Percentiles rank a stretch among this genome's conserved stretches.
phyloP scores from a whole-genome alignment of 2,329 filamentous ascomycete species.

The Blastomyces gilchristii region DNA sequence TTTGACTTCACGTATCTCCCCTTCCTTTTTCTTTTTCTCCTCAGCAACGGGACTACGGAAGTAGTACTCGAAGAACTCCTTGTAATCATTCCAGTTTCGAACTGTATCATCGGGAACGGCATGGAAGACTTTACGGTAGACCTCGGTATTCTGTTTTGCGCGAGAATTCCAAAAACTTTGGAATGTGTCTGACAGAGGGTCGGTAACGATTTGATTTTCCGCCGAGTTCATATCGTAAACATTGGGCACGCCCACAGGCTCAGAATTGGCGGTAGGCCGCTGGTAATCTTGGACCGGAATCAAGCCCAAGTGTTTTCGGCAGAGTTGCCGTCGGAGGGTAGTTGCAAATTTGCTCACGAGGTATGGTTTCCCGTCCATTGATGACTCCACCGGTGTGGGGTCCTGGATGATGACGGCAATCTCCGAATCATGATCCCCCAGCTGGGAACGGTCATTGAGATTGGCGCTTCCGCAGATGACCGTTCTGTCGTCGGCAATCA shows the following conservation, averaged over 20 bases:
- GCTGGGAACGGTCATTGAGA: conserved; percentile 63
- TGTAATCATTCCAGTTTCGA: conserved; percentile 51
- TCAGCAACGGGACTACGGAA: conserved; percentile 38
- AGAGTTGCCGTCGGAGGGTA: conserved; percentile 72
- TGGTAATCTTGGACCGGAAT: conserved; percentile 63
- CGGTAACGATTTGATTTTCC: conserved; percentile 43
- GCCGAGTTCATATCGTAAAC: conserved; percentile 43
- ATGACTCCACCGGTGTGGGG: conserved; percentile 55
- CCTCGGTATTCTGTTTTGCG: conserved; percentile 49
- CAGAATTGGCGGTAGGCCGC: conserved; percentile 46
- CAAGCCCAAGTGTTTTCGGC: conserved; percentile 82
- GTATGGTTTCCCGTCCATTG: conserved; percentile 64
- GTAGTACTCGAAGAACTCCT: conserved; percentile 53
- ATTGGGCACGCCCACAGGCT: conserved; percentile 48
- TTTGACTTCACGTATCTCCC: conserved; percentile 28
- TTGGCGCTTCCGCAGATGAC: conserved; percentile 73
- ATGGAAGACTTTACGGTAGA: conserved; percentile 53
- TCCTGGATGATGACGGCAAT: conserved; percentile 86
- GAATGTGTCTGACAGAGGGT: conserved; percentile 49
- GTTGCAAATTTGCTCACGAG: conserved; percentile 65
- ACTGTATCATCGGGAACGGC: conserved; percentile 51
- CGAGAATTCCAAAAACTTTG: conserved; percentile 49
- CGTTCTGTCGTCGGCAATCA: conserved; percentile 68
- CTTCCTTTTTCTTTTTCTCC: conserved; percentile 34
- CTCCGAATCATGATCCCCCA: conserved; percentile 76